Percentiles rank a stretch among this genome's conserved stretches.
Evolutionary conservation across 352 stramenopile genomes (phyloP).

Genomic region (Pythium brassicae): DNA sequence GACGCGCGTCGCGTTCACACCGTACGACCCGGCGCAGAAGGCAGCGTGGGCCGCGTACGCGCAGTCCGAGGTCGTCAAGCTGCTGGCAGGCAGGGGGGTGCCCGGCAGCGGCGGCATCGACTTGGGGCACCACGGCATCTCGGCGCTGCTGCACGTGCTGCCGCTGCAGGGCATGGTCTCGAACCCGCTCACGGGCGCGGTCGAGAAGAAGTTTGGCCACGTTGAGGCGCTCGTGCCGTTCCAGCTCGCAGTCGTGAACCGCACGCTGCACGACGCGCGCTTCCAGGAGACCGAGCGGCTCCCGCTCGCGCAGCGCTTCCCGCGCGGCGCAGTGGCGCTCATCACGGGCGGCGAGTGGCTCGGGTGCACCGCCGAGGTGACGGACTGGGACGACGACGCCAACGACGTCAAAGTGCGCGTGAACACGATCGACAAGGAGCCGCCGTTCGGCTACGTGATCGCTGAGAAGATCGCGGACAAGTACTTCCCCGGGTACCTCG

Average conservation of each 20-base stretch:
- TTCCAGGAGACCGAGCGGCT: constrained; percentile 89
- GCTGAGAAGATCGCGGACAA: constrained; percentile 90
- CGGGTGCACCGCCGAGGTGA: constrained; percentile 84
- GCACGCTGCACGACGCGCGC: constrained; percentile 90
- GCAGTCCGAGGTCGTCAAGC: constrained; percentile 57
- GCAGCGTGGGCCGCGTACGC: constrained; percentile 65
- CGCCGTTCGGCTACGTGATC: constrained; percentile 96
- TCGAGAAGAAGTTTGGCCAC: constrained; percentile 95
- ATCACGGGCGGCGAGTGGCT: constrained; percentile 89
- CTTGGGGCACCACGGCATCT: constrained; percentile 83
- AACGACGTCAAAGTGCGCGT: constrained; percentile 88
- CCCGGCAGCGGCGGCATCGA: constrained; percentile 91
- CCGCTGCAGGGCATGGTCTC: constrained; percentile 91
- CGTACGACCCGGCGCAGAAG: constrained; percentile 48
- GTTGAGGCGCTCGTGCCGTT: constrained; percentile 94
- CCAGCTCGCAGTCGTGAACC: constrained; percentile 93
- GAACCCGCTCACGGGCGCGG: constrained; percentile 90
- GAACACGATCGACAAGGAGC: constrained; percentile 90
- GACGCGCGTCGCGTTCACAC: constrained; percentile 34
- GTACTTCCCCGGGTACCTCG: constrained; percentile 65
- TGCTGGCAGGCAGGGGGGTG: constrained; percentile 68
- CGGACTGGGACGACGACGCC: constrained; percentile 45
- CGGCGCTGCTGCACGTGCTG: constrained; percentile 75
- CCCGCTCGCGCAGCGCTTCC: constrained; percentile 89
- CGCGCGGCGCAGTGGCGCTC: constrained; percentile 80